phyloP scores from a whole-genome alignment of 495 filamentous ascomycete genomes.

The Aspergillus egyptiacus region DNA sequence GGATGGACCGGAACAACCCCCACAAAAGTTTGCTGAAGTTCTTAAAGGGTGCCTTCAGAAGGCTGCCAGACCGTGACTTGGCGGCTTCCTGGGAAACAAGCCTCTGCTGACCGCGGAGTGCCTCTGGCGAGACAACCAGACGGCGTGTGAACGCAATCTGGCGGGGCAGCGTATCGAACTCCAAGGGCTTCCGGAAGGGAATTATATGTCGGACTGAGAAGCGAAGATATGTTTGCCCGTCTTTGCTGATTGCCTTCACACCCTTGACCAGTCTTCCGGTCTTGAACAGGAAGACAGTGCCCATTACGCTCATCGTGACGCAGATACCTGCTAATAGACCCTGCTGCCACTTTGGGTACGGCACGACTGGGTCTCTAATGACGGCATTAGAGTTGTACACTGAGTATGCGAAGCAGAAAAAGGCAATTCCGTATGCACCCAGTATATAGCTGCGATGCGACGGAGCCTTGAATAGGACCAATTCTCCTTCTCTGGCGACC shows the following conservation, averaged over 20 bases:
- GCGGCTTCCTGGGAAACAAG: not conserved
- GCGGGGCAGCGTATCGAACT: conserved; percentile 33
- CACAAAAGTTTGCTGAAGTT: conserved; percentile 29
- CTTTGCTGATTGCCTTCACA: conserved; percentile 31
- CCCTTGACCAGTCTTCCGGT: conserved; percentile 31
- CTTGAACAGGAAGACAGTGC: conserved; percentile 34
- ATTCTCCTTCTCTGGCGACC: conserved; percentile 33
- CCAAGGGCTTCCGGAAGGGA: conserved; percentile 37
- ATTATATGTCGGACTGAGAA: conserved; percentile 37
- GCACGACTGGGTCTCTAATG: conserved; percentile 30
- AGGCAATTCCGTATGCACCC: conserved; percentile 48
- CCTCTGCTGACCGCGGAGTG: conserved; percentile 17
- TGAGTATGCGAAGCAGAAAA: conserved; percentile 54
- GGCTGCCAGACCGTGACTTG: conserved; percentile 13
- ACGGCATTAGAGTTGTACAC: conserved; percentile 47
- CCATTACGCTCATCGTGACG: conserved; percentile 40
- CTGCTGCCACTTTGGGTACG: conserved; percentile 37
- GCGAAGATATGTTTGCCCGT: conserved; percentile 28
- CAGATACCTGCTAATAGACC: conserved; percentile 36
- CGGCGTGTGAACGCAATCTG: conserved; percentile 36
- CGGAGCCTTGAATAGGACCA: conserved; percentile 54
- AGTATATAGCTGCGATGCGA: conserved; percentile 54
- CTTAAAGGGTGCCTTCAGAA: conserved; percentile 38
- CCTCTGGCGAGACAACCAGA: conserved; percentile 26
- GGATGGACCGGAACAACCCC: conserved; percentile 34